A percentile compares a stretch with the other conserved stretches of the same genome.
Conservation (phyloP, 345 rosid species). For the Syzygium grande region DNA sequence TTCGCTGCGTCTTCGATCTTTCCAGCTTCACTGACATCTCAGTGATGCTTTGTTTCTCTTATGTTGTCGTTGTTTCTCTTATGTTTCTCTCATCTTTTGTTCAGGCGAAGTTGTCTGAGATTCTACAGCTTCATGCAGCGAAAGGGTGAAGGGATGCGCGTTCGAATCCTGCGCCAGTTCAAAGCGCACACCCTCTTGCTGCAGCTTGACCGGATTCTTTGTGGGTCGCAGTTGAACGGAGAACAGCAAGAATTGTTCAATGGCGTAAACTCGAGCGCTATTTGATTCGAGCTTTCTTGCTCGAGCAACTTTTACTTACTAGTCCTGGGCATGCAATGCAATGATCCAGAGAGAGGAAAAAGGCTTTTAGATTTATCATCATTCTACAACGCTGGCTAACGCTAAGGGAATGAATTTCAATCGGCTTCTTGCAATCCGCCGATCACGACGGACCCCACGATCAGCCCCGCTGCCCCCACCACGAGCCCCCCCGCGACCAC, state of each 20-base stretch:
- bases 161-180: neutral
- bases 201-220: neutral
- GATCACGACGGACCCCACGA: conserved; percentile 69
- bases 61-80: too few species aligned
- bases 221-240: neutral
- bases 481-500: conserved; percentile 62
- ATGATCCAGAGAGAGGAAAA: neutral
- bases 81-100: too few species aligned
- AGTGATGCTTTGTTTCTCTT: neutral
- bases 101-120: too few species aligned
- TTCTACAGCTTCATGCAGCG: neutral
- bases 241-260: neutral
- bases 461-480: conserved; percentile 63
- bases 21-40: neutral
- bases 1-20: neutral
- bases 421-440: conserved; percentile 89
- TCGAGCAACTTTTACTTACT: too few species aligned
- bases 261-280: too few species aligned
- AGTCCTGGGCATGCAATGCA: neutral
- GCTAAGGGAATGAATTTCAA: conserved; percentile 12
- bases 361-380: neutral
- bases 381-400: neutral
- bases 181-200: neutral
- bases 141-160: neutral
- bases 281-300: too few species aligned